Percentiles rank a stretch among this genome's conserved stretches.
Conservation (phyloP, 495 filamentous ascomycete species). For the Xylaria sp. region DNA sequence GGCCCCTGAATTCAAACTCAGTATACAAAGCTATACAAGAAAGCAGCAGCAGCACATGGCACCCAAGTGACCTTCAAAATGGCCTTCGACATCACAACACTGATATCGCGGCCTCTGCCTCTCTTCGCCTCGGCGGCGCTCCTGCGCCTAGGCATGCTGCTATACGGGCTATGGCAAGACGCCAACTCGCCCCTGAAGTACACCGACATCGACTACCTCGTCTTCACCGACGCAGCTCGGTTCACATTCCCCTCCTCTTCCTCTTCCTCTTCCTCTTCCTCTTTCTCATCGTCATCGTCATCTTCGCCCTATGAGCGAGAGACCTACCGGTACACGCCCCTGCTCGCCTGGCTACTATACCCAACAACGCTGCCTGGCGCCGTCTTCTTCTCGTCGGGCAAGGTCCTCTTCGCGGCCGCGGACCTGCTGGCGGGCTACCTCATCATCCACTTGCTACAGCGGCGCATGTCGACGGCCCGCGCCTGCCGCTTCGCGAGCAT, state of each 20-base stretch:
- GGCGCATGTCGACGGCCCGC: slow-evolving; percentile 40
- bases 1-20: slow-evolving; percentile 11
- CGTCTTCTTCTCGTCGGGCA: slow-evolving; percentile 82
- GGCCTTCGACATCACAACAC: slow-evolving; percentile 29
- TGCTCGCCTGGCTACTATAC: slow-evolving; percentile 86
- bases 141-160: slow-evolving; percentile 72
- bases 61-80: not conserved
- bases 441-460: slow-evolving; percentile 67
- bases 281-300: slow-evolving; percentile 46
- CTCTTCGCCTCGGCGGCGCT: slow-evolving; percentile 73
- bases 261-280: slow-evolving; percentile 30
- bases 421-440: slow-evolving; percentile 90
- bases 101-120: slow-evolving; percentile 50
- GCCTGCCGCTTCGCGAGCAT: slow-evolving; percentile 79
- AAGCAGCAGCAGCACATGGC: slow-evolving; percentile 17
- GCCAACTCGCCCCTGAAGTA: slow-evolving; percentile 90
- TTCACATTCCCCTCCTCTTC: slow-evolving; percentile 56
- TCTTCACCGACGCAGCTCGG: slow-evolving; percentile 96
- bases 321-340: slow-evolving; percentile 95
- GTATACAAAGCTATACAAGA: not conserved
- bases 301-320: slow-evolving; percentile 83
- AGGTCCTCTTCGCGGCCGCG: slow-evolving; percentile 80
- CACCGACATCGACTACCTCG: slow-evolving; percentile 98
- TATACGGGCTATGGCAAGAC: slow-evolving; percentile 93
- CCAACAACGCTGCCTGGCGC: slow-evolving; percentile 72